Evolutionary conservation across 2,329 filamentous ascomycete genomes (phyloP), one percentile per base, ranked within the genome.

Genomic region (Sporothrix sp.): DNA sequence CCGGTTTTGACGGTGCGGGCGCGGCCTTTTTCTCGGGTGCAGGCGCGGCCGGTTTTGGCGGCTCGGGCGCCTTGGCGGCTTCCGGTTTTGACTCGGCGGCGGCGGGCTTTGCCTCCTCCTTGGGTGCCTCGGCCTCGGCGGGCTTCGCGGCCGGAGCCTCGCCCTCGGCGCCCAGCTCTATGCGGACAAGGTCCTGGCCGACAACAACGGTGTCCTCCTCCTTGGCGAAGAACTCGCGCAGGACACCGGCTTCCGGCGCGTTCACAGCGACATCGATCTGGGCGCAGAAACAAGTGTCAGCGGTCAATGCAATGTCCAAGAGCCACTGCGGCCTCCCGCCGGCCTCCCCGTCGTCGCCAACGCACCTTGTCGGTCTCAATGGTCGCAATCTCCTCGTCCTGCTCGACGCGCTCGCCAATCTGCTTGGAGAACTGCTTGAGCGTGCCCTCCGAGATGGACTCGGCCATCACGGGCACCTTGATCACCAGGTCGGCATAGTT

Each of bases 361-460:
- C 66, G 56, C 72, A 88, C 87, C 82, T 98, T 98, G 78, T 98
- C 93, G 13, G 93, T 98, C 71, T 98, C 93, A 63, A 98, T 98
- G 45, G 91, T 96, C 28, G 93, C 93, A 67, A 98, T 91, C 68
- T 98, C 93, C 71, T 97, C 93, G 64, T 98, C 93, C 62, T 84
- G 84, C 72, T 95, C 89, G 48, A 98, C 90, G 61, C 82, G 90
- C 66, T 98, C 93, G 62, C 93, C 93, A 60, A 96, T 74, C 71
- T 91, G 68, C 67, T 97, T 97, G 62, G 81, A 85, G 75, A 90
- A 97, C 65, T 95, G 89, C 72, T 95, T 96, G 63, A 98, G 68
- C 20, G 93, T 98, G 55, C 93, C 93, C 70, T 98, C 93, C 39
- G 88, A 94, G 67, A 98, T 97, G 45, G 93, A 97, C 70, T 98